Percentiles rank a stretch among this genome's conserved stretches.
phyloP scores from a whole-genome alignment of 2,329 filamentous ascomycete species.

The Pseudogymnoascus sp. region DNA sequence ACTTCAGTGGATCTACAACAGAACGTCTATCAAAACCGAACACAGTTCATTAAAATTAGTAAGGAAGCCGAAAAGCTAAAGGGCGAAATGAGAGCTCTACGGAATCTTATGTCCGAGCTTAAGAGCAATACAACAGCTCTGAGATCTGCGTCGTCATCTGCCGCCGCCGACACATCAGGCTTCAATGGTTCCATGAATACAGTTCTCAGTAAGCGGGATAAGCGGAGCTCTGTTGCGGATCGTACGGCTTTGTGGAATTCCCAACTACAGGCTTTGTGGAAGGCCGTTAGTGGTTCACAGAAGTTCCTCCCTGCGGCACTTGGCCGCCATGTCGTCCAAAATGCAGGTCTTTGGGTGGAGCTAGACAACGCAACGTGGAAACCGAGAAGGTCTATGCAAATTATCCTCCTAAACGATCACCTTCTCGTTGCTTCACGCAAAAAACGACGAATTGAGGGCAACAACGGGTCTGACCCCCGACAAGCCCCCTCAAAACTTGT shows the following conservation, averaged over 20 bases:
- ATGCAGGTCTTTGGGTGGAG: constrained; percentile 91
- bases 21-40: constrained; percentile 93
- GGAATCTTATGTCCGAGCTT: constrained; percentile 85
- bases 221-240: constrained; percentile 79
- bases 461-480: constrained; percentile 39
- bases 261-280: constrained; percentile 77
- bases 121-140: constrained; percentile 67
- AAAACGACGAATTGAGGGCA: constrained; percentile 75
- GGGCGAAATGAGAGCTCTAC: constrained; percentile 84
- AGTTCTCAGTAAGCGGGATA: constrained; percentile 61
- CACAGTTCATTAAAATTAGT: constrained; percentile 98
- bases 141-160: constrained; percentile 48
- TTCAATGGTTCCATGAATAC: constrained; percentile 44
- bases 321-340: constrained; percentile 88
- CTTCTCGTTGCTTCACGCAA: constrained; percentile 84
- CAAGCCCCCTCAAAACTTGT: constrained; percentile 63
- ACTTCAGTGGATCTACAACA: constrained; percentile 67
- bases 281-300: constrained; percentile 94
- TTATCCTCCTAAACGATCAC: constrained; percentile 92
- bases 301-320: constrained; percentile 88
- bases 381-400: constrained; percentile 76
- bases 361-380: constrained; percentile 97
- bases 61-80: constrained; percentile 98
- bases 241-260: constrained; percentile 59
- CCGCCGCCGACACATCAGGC: constrained; percentile 39